Evolutionary conservation across 1,284 basidiomycete genomes (phyloP), one percentile per base, ranked within the genome.

Genomic region (Ceratobasidium sp.): DNA sequence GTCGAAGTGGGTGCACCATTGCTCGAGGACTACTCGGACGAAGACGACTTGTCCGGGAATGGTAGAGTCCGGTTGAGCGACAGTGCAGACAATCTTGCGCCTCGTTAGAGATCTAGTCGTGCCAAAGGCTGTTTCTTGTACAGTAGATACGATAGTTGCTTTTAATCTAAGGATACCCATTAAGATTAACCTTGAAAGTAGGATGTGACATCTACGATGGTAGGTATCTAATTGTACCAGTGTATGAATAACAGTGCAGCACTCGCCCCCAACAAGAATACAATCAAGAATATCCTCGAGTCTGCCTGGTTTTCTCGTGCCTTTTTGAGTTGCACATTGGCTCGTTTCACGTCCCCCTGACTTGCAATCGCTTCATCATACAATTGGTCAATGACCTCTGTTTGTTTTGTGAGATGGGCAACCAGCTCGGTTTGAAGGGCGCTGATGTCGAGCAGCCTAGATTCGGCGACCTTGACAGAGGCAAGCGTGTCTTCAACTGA

Each of bases 351-450:
- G 66, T 90, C 92, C 9, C 89, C 89, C 8, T 92, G 92, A 11
- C 93, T 92, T 1, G 90, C 88, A 74, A 96, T 90, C 0, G 93
- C 94, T 80, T 98, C 95, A 77, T 96, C 93, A 80, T 93, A 93
- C 74, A 98, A 83, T 81, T 93, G 90, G 79, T 95, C 93, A 24
- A 94, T 95, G 77, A 95, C 82, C 82, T 95, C 94, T n/a, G 91
- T 92, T 84, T 98, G 95, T 80, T 87, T 87, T 54, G 92, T 92
- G 63, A 98, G 85, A 81, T 97, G 95, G 19, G 88, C 86, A 74
- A 96, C 89, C 77, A 98, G 86, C 82, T 96, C 92, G 83, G 92
- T 91, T 83, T 98, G 95, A 75, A 98, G 83, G 58, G 92, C 88
- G 79, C 93, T 93, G 79, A 98, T 98, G 80, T 96, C 95, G 84